phyloP scores from a whole-genome alignment of 2,329 filamentous ascomycete species.

The Colletotrichum karsti region DNA sequence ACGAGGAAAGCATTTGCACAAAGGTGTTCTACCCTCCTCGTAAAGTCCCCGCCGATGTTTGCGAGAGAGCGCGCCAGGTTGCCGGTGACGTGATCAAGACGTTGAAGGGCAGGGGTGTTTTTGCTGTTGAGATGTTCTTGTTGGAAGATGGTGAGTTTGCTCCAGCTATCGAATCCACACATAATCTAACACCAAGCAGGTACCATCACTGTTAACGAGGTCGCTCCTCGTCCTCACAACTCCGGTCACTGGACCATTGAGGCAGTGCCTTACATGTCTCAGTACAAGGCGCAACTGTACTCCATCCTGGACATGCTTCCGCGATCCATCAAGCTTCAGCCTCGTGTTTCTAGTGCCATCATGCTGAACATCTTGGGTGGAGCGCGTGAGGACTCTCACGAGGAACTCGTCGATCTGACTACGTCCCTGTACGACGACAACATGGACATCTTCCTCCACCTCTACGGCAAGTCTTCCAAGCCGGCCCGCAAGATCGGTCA shows the following conservation, averaged over 20 bases:
- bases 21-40: constrained; percentile 88
- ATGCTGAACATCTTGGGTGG: constrained; percentile 87
- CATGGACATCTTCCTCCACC: constrained; percentile 72
- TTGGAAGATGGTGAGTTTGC: constrained; percentile 67
- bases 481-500: constrained; percentile 96
- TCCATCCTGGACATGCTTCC: constrained; percentile 78
- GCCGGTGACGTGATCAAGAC: constrained; percentile 81
- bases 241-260: constrained; percentile 97
- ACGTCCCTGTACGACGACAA: constrained; percentile 51
- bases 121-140: constrained; percentile 96
- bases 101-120: constrained; percentile 90
- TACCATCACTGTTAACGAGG: constrained; percentile 82
- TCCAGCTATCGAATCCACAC: background rate
- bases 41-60: constrained; percentile 67
- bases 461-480: constrained; percentile 91
- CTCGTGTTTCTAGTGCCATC: constrained; percentile 69
- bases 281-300: constrained; percentile 90
- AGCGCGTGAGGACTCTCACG: constrained; percentile 69
- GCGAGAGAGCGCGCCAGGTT: constrained; percentile 75
- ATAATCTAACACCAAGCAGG: constrained; percentile 40
- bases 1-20: constrained; percentile 95
- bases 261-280: constrained; percentile 83
- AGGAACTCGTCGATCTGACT: constrained; percentile 55
- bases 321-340: constrained; percentile 62
- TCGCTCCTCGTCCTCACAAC: constrained; percentile 80